A percentile compares a stretch with the other conserved stretches of the same genome.
Evolutionary conservation across 208 protist species (phyloP).

Genomic region (Wallacemonas rigidus): DNA sequence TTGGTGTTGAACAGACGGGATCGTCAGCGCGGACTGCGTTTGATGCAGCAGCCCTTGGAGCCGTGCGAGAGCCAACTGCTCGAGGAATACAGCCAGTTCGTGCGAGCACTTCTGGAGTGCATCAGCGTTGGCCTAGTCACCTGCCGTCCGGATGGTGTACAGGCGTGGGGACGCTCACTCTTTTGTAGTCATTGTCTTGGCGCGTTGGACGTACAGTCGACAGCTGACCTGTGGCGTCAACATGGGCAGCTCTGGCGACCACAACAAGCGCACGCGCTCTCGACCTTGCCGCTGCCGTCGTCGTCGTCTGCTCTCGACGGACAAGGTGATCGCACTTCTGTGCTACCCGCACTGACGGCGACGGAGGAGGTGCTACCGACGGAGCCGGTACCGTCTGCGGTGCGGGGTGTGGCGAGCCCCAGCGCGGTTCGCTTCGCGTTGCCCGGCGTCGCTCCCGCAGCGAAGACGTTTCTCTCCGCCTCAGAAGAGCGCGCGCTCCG

Average conservation of each 20-base stretch:
- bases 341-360: background rate
- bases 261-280: background rate
- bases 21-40: slow-evolving; percentile 32
- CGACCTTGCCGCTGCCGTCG: too few species aligned
- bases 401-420: background rate
- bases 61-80: slow-evolving; percentile 53
- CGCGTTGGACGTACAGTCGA: slow-evolving; percentile 37
- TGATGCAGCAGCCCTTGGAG: slow-evolving; percentile 57
- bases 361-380: background rate
- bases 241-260: background rate
- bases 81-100: slow-evolving; percentile 39
- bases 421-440: background rate
- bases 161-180: slow-evolving; percentile 50
- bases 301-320: background rate
- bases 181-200: slow-evolving; percentile 50
- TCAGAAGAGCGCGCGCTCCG: background rate
- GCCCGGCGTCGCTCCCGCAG: background rate
- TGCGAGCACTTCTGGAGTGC: slow-evolving; percentile 78
- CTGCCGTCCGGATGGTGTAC: slow-evolving; percentile 32
- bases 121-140: slow-evolving; percentile 70
- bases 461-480: background rate
- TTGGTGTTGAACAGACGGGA: slow-evolving; percentile 65
- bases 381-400: background rate
- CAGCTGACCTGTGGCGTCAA: background rate
- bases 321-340: background rate